Evolutionary conservation across 495 filamentous ascomycete genomes (phyloP).

Genomic region (Aspergillus cavernicola): DNA sequence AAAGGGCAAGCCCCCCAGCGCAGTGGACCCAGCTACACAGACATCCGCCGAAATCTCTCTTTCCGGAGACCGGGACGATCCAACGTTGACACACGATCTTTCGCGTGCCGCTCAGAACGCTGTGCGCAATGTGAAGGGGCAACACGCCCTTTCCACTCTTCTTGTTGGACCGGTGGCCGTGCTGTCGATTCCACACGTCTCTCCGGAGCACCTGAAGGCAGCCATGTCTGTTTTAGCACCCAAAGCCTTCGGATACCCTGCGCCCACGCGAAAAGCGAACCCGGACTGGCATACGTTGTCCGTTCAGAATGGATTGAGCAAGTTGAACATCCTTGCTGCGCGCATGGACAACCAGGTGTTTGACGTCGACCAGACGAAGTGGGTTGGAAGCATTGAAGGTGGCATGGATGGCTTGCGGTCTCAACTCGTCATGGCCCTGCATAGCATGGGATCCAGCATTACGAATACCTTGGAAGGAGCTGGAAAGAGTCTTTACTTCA

Average conservation of each 20-base stretch:
- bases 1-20: not conserved
- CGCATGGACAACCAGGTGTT: conserved; percentile 79
- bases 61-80: conserved; percentile 38
- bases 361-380: conserved; percentile 72
- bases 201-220: conserved; percentile 74
- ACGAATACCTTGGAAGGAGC: conserved; percentile 71
- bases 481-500: conserved; percentile 75
- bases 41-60: conserved; percentile 37
- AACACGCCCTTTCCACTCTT: conserved; percentile 68
- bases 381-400: conserved; percentile 80
- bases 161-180: conserved; percentile 75
- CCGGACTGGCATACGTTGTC: conserved; percentile 74
- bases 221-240: conserved; percentile 74
- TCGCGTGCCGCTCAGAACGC: conserved; percentile 65
- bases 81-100: conserved; percentile 67
- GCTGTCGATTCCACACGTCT: conserved; percentile 76
- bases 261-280: conserved; percentile 67
- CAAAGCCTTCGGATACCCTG: conserved; percentile 65
- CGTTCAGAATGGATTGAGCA: conserved; percentile 77
- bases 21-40: conserved; percentile 24
- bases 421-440: conserved; percentile 74
- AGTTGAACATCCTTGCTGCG: conserved; percentile 81
- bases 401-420: conserved; percentile 78
- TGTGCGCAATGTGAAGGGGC: conserved; percentile 48
- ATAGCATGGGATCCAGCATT: conserved; percentile 68